Base-by-base conservation (phyloP, 257 asterid genomes). In the Primulina eburnea region DNA sequence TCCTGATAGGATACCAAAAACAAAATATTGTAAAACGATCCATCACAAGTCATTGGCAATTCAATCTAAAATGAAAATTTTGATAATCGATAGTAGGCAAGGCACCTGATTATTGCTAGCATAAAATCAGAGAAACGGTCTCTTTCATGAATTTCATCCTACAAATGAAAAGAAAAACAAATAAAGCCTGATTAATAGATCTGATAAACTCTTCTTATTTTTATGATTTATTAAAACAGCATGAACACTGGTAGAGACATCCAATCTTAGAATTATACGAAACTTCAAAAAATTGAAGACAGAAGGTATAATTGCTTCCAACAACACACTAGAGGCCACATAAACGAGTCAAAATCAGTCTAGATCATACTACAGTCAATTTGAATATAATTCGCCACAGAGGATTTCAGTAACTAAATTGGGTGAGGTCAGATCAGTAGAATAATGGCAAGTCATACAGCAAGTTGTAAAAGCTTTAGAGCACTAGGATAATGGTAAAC, bases 111-210 rank as follows among this genome's bases (percentile, higher is more conserved):
- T 77, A 94, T 85, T 82, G 99, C 88, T 73, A 93, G 96, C 94
- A 91, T 90, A 85, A 93, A 80, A 83, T 94, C 99, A 16, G 99
- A 89, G 83, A 79, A 91, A 74, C 96, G 92, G 65, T 94, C 99
- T 83, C 99, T 86, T 83, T 94, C 99, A 73, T 94, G 99, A 85
- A 94, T 91, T 84, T 94, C 99, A 68, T 94, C 99, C 99, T 94
- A 76, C 71, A 78, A 71, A 61, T 72, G 70, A 65, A 76, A 79
- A 69, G 70, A 81, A 70, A 24, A 69, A 17, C 52, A 61, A 71
- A 69, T 38, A 17, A 64, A 66, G 59, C 58, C 34, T 35, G 56
- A 28, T 28, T 62, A 33, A 72, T 24, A 24, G 26, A 62, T 62
- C 32, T 1, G n/a, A 40, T 55, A 52, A 72, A 28, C 38, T 28